Base-by-base conservation (phyloP, 208 protist species). In the Acanthamoeba healyi region DNA sequence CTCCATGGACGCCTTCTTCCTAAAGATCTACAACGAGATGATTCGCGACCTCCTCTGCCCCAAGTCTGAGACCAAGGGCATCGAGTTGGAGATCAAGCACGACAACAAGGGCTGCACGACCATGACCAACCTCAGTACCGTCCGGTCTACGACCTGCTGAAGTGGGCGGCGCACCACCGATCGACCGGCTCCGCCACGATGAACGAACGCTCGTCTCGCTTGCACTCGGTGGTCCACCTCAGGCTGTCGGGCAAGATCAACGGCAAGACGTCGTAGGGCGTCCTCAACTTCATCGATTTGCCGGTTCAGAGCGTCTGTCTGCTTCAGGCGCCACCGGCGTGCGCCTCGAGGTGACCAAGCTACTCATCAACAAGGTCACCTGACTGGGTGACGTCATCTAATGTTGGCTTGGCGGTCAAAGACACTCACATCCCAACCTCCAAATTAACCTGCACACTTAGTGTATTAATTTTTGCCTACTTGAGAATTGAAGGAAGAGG, bases 21-120 rank as follows among this genome's bases (percentile, higher is more conserved):
- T 98, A 2, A 97, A 98, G 93, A 98, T 98, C 79, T 98, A 98
- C 95, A 98, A 98, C 74, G 98, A 98, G 95, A 94, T 93, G 6
- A 92, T 98, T 9, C 65, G 94, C 46, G 98, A 98, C 86, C 89
- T 98, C 44, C 84, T 98, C 0, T 77, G 32, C 36, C 42, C 61
- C 9, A 65, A 70, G n/a, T 61, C 84, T 40, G 74, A 40, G 46
- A 32, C 36, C n/a, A 82, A 95, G 51, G 36, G 56, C 32, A 40
- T 94, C 44, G 74, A 86, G 34, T 94, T 94, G 36, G 82, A 96
- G 24, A 97, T 97, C 36, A 93, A 94, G 74, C 94, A 96, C 84
- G 95, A 97, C 36, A 56, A 51, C 17, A 88, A 95, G 1, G 94
- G 46, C n/a, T 82, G 40, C 10, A 97, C 94, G 1, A 79, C 67